phyloP scores from a whole-genome alignment of 306 rosid genomes.

The Carpinus viminea region DNA sequence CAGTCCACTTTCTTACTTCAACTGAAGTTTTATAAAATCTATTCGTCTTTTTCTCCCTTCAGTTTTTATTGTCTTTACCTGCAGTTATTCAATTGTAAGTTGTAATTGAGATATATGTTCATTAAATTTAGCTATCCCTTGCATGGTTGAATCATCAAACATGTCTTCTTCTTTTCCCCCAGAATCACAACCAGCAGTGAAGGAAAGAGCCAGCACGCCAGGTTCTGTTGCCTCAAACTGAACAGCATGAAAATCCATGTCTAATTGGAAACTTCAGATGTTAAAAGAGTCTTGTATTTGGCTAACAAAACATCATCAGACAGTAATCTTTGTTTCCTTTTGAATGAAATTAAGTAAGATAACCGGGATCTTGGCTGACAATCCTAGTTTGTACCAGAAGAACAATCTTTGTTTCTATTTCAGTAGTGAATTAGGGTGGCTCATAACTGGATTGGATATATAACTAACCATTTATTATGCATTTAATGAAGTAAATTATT shows the following conservation, averaged over 20 bases:
- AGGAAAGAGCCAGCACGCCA: slow-evolving; percentile 37
- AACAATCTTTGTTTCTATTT: neutral
- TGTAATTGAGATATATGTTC: neutral
- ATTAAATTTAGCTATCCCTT: neutral
- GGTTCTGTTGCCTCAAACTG: slow-evolving; percentile 39
- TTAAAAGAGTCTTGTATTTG: neutral
- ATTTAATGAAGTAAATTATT: too few species aligned
- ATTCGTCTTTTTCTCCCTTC: neutral
- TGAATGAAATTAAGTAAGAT: neutral
- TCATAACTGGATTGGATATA: too few species aligned
- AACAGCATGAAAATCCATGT: slow-evolving; percentile 29
- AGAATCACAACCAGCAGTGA: slow-evolving; percentile 58
- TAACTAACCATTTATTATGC: too few species aligned
- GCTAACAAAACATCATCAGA: neutral
- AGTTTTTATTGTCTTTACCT: neutral
- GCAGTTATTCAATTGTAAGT: neutral
- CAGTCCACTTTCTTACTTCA: neutral
- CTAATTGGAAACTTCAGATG: neutral
- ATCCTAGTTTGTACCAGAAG: neutral
- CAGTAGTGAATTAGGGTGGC: too few species aligned
- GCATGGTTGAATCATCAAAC: neutral
- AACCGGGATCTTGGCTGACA: neutral
- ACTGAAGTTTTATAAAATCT: neutral
- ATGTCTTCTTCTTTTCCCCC: neutral
- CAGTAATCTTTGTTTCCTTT: neutral